A percentile compares a stretch with the other conserved stretches of the same genome.
Conservation (phyloP, 179 eudicot species). For the Pouteria campechiana region DNA sequence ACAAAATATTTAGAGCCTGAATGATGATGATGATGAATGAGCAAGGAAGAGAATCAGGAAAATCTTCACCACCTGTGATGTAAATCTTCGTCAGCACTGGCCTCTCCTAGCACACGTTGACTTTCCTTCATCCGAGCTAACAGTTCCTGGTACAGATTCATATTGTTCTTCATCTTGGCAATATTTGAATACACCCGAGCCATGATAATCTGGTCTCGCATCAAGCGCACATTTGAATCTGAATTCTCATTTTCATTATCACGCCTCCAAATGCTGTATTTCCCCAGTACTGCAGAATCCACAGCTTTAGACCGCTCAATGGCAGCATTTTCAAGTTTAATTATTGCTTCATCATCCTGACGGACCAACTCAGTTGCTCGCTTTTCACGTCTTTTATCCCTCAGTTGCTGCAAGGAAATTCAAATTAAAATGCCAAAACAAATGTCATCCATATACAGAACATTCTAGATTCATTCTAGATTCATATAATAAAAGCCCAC, state of each 20-base stretch:
- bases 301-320: conserved; percentile 76
- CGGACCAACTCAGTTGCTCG: conserved; percentile 55
- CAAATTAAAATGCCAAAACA: neutral
- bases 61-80: conserved; percentile 39
- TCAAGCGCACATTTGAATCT: conserved; percentile 71
- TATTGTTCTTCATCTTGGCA: conserved; percentile 59
- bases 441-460: no score
- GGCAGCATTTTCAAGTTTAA: conserved; percentile 85
- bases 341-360: conserved; percentile 54
- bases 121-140: conserved; percentile 65
- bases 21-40: neutral
- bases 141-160: conserved; percentile 50
- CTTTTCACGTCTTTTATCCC: conserved; percentile 57
- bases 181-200: conserved; percentile 73
- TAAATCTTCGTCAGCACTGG: conserved; percentile 56
- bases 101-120: conserved; percentile 79
- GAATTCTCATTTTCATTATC: conserved; percentile 74
- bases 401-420: conserved; percentile 46
- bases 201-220: conserved; percentile 88
- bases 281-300: conserved; percentile 82
- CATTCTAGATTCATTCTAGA: no score
- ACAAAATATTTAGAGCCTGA: neutral
- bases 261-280: conserved; percentile 86
- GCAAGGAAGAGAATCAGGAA: neutral
- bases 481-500: no score